Conservation (phyloP, 2,329 filamentous ascomycete species). For the Venturia effusa region DNA sequence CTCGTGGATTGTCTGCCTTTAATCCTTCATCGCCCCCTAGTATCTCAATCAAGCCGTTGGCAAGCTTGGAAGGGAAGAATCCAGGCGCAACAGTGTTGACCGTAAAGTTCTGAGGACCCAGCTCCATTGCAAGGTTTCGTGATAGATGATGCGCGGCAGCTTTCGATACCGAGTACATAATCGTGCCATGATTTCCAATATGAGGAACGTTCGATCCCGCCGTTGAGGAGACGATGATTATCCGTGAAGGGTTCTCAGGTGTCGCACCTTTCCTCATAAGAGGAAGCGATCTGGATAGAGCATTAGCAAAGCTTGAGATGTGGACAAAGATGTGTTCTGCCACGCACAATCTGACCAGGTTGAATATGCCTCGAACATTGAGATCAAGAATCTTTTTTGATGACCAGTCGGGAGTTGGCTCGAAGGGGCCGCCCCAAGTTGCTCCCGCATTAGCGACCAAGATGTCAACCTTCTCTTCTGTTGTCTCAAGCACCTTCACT, state of each 20-base stretch:
- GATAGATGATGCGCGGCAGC: slow-evolving; percentile 28
- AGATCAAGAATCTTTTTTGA: slow-evolving; percentile 28
- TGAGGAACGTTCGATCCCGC: slow-evolving; percentile 27
- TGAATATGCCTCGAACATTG: slow-evolving; percentile 30
- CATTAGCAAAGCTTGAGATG: slow-evolving; percentile 1
- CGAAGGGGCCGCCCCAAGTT: slow-evolving; percentile 29
- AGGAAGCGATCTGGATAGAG: slow-evolving; percentile 21
- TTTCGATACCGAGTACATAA: slow-evolving; percentile 30
- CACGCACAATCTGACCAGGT: slow-evolving; percentile 25
- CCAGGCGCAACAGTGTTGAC: slow-evolving; percentile 29
- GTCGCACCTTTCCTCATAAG: slow-evolving; percentile 25
- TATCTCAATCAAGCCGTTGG: slow-evolving; percentile 26
- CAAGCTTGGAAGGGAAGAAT: slow-evolving; percentile 28
- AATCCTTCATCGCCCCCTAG: slow-evolving; percentile 31
- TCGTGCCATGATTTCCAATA: slow-evolving; percentile 27
- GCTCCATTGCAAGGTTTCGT: slow-evolving; percentile 28
- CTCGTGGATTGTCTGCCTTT: slow-evolving; percentile 22
- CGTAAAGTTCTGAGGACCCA: slow-evolving; percentile 28
- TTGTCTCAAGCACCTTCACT: slow-evolving; percentile 22
- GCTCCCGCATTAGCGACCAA: slow-evolving; percentile 29
- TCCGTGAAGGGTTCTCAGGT: slow-evolving; percentile 23
- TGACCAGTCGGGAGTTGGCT: slow-evolving; percentile 25
- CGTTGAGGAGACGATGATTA: slow-evolving; percentile 27
- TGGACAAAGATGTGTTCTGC: not conserved
- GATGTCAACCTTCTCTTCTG: slow-evolving; percentile 24